A percentile compares a stretch with the other conserved stretches of the same genome.
These are phyloP conservation scores for Singerocomus inundabilis DNA, from an alignment of 1,284 basidiomycete species.

Conservation along the genomic window DNA sequence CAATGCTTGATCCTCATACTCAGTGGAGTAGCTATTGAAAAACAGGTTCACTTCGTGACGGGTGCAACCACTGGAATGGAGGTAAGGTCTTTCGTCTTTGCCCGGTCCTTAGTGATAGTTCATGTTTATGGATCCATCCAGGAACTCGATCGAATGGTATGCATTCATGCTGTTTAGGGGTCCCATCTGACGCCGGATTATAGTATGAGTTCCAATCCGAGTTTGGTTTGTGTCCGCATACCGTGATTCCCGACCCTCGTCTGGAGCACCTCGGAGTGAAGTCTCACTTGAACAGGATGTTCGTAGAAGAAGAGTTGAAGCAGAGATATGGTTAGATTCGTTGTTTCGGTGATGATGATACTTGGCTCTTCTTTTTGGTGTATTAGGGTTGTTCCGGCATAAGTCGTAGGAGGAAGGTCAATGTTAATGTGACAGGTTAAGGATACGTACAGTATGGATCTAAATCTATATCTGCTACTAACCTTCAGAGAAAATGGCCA, in stretches of 20 bases:
- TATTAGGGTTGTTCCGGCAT: no score
- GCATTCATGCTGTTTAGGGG: neutral
- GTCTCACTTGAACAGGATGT: conserved; percentile 25
- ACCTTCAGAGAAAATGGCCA: neutral
- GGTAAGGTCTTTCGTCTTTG: conserved; percentile 9
- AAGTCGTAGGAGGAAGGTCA: no score
- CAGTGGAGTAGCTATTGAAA: conserved; percentile 23
- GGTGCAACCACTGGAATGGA: conserved; percentile 15
- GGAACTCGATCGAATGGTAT: conserved; percentile 33
- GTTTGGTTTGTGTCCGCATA: conserved; percentile 26
- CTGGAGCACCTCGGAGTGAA: conserved; percentile 31
- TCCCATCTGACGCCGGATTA: neutral
- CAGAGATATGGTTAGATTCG: conserved; percentile 17
- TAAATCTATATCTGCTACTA: conserved; percentile 10
- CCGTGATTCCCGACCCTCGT: conserved; percentile 29
- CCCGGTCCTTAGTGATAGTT: neutral
- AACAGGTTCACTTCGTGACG: conserved; percentile 25
- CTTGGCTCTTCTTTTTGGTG: no score
- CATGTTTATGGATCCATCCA: neutral
- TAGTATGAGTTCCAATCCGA: conserved; percentile 31
- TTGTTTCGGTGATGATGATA: neutral
- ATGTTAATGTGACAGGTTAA: no score
- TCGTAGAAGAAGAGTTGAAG: conserved; percentile 26
- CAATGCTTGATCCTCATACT: neutral
- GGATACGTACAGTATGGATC: conserved; percentile 7